Evolutionary conservation across 2,329 filamentous ascomycete genomes (phyloP).

Genomic region (Zymoseptoria passerinii): DNA sequence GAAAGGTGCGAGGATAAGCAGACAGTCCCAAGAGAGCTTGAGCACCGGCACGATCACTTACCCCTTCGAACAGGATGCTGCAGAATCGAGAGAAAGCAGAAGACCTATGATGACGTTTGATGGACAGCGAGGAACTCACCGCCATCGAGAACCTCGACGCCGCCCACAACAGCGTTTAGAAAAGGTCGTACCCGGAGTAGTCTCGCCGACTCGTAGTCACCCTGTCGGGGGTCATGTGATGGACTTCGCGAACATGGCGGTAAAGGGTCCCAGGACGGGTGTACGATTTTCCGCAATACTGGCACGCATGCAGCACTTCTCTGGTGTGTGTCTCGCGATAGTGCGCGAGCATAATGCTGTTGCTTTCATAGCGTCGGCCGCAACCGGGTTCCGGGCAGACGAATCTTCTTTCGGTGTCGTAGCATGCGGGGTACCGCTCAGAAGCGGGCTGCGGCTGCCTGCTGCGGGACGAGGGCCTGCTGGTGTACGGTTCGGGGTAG

Average conservation of each 20-base stretch:
- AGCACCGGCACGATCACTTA: background rate
- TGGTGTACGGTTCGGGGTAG: background rate
- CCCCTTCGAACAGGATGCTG: background rate
- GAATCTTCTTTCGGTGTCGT: background rate
- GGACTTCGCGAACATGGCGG: background rate
- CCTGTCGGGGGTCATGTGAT: background rate
- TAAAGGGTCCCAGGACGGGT: background rate
- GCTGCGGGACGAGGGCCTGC: too few species aligned
- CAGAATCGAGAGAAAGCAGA: background rate
- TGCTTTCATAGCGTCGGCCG: background rate
- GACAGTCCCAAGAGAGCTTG: background rate
- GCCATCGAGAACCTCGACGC: too few species aligned
- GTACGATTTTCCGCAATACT: background rate
- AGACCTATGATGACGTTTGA: background rate
- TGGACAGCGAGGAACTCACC: too few species aligned
- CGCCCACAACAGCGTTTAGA: too few species aligned
- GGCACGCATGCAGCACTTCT: background rate
- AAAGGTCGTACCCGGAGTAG: too few species aligned
- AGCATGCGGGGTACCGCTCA: background rate
- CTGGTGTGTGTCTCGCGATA: background rate
- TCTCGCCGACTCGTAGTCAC: too few species aligned
- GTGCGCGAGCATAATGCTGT: background rate
- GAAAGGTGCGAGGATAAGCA: background rate
- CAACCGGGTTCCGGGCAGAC: background rate
- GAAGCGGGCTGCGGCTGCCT: too few species aligned